Conservation (phyloP, 805 yeast species). For the Ogataea glucozyma region DNA sequence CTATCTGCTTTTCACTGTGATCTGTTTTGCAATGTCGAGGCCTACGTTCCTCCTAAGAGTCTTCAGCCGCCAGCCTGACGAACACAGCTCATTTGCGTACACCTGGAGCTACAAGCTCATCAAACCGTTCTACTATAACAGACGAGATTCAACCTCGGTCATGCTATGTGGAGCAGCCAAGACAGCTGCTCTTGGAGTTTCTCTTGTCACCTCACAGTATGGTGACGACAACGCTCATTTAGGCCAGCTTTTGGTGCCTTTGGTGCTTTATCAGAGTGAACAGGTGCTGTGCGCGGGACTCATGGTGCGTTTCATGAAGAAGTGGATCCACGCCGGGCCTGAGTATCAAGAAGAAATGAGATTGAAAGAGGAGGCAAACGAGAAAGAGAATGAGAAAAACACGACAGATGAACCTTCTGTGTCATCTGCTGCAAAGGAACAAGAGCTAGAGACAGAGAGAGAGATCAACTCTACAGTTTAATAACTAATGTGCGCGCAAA, state of each 20-base stretch:
- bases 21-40: conserved; percentile 62
- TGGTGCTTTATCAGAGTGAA: conserved; percentile 83
- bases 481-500: too few relatives aligned
- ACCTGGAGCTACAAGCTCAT: conserved; percentile 44
- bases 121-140: conserved; percentile 68
- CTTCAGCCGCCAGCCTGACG: conserved; percentile 49
- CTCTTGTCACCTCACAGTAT: conserved; percentile 64
- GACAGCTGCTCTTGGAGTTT: conserved; percentile 90
- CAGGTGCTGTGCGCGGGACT: conserved; percentile 83
- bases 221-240: conserved; percentile 60
- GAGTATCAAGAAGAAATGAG: conserved; percentile 13
- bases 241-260: conserved; percentile 75
- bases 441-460: too few relatives aligned
- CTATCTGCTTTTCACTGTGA: conserved; percentile 69
- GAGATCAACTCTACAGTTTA: too few relatives aligned
- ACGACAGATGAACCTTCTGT: too few relatives aligned
- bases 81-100: conserved; percentile 46
- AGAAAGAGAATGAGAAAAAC: neutral
- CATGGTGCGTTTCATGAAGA: conserved; percentile 62
- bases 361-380: conserved; percentile 1
- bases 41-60: conserved; percentile 49
- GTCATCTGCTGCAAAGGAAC: too few relatives aligned
- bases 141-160: conserved; percentile 72
- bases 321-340: conserved; percentile 56
- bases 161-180: conserved; percentile 92